Evolutionary conservation across 139 green algal genomes (phyloP).

Genomic region (Helicosporidium sp.): DNA sequence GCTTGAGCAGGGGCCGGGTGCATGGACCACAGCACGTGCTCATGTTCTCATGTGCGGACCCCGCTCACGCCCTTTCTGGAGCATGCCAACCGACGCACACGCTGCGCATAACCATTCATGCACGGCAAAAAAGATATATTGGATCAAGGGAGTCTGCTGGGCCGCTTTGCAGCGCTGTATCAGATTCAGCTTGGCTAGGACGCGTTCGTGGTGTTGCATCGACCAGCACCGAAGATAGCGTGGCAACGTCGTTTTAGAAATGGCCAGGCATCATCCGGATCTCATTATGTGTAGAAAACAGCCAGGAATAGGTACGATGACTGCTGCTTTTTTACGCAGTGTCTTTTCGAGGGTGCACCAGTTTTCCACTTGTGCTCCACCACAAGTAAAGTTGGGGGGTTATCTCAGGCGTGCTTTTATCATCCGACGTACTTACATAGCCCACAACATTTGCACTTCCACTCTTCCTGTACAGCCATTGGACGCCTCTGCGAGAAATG

Average conservation of each 20-base stretch:
- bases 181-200: too few species aligned
- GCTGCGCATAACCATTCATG: neutral
- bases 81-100: neutral
- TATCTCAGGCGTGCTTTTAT: too few species aligned
- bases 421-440: too few species aligned
- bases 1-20: too few species aligned
- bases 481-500: slow-evolving; percentile 86
- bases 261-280: slow-evolving; percentile 74
- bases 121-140: neutral
- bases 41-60: too few species aligned
- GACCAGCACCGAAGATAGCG: too few species aligned
- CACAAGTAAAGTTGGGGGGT: too few species aligned
- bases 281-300: slow-evolving; percentile 97
- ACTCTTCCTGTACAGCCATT: slow-evolving; percentile 34
- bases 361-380: neutral
- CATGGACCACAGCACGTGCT: too few species aligned
- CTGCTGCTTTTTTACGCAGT: neutral
- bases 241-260: neutral
- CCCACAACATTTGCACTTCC: neutral
- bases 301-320: slow-evolving; percentile 67
- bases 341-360: neutral
- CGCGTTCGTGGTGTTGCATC: too few species aligned
- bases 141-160: too few species aligned
- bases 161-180: too few species aligned
- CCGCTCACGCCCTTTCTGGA: neutral